Conservation (phyloP, 352 stramenopile genomes). For the Phytophthora cryptogea region DNA sequence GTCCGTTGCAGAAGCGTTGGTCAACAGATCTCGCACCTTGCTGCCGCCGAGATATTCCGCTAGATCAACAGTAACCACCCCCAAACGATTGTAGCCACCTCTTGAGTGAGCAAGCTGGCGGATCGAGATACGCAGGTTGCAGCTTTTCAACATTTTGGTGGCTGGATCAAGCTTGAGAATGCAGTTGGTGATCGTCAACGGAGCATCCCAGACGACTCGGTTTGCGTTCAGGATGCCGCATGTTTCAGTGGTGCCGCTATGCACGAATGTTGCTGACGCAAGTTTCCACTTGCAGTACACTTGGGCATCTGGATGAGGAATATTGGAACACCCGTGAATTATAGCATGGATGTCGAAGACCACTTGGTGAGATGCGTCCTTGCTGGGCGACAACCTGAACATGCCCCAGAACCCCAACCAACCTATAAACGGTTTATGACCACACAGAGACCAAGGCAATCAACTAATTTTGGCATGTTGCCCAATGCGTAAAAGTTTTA, state of each 20-base stretch:
- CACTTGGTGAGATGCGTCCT: conserved; percentile 15
- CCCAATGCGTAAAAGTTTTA: neutral
- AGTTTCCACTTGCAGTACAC: conserved; percentile 50
- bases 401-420: neutral
- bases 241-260: conserved; percentile 18
- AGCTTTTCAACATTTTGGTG: conserved; percentile 34
- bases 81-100: conserved; percentile 27
- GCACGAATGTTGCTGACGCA: conserved; percentile 4
- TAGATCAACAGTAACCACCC: conserved; percentile 39
- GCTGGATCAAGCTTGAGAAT: conserved; percentile 27
- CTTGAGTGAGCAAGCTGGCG: conserved; percentile 28
- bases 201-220: conserved; percentile 32
- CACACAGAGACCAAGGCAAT: neutral
- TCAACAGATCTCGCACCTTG: conserved; percentile 10
- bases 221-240: conserved; percentile 31
- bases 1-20: neutral
- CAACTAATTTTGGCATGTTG: conserved; percentile 14
- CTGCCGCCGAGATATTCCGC: conserved; percentile 37
- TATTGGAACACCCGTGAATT: conserved; percentile 44
- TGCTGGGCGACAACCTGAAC: conserved; percentile 13
- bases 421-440: neutral
- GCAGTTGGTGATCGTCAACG: conserved; percentile 25
- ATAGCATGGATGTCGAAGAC: conserved; percentile 36
- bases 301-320: conserved; percentile 32
- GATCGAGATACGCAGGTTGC: conserved; percentile 35